These are phyloP conservation scores for Graphiopsis chlorocephala DNA, from an alignment of 2,329 filamentous ascomycete species.

Conservation along the genomic window DNA sequence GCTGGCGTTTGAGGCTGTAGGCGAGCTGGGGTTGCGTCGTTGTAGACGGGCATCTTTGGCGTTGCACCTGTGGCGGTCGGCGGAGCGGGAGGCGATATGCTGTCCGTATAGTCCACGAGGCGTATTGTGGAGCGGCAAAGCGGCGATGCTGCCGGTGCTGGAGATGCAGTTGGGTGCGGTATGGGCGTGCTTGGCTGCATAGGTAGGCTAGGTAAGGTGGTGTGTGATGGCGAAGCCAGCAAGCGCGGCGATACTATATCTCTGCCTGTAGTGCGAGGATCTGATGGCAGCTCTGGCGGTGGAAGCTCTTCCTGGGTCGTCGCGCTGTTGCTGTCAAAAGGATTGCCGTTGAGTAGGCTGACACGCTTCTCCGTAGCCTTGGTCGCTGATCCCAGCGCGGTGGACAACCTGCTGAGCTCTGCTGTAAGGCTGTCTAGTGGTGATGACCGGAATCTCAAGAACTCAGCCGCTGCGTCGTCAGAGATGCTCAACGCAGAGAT, in stretches of 20 bases:
- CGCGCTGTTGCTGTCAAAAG: not conserved
- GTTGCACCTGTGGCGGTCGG: conserved; percentile 18
- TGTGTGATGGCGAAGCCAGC: conserved; percentile 5
- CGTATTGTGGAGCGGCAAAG: not conserved
- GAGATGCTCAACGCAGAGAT: not conserved
- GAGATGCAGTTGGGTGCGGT: not conserved
- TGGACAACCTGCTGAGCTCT: conserved; percentile 28
- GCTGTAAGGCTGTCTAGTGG: conserved; percentile 34
- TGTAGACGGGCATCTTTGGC: conserved; percentile 30
- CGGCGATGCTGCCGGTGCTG: not conserved
- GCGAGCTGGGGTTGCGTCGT: conserved; percentile 27
- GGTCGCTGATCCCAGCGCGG: not conserved
- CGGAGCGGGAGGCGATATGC: not conserved
- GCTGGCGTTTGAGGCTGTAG: conserved; percentile 36
- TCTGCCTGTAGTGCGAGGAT: not conserved
- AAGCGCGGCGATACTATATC: not conserved
- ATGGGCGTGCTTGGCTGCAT: not conserved
- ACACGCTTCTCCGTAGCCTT: not conserved
- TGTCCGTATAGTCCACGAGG: not conserved
- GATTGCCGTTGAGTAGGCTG: conserved; percentile 11
- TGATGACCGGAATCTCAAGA: conserved; percentile 26
- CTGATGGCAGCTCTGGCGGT: not conserved
- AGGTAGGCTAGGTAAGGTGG: not conserved
- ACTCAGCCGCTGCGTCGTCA: conserved; percentile 20
- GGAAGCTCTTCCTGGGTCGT: not conserved